Conservation (phyloP, 176 grass and related monocot species). For the Carex parvula region DNA sequence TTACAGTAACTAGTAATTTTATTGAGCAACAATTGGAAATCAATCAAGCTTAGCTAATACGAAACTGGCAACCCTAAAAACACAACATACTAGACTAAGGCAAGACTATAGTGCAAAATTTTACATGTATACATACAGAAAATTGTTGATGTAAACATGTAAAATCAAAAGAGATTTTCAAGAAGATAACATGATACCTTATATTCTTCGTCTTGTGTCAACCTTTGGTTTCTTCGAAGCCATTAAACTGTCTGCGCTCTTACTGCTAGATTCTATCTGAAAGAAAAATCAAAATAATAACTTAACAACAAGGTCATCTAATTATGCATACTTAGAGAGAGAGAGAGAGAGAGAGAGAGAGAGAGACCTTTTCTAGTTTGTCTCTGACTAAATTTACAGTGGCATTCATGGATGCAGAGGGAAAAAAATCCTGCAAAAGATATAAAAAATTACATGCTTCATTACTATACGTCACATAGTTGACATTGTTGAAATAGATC, state of each 20-base stretch:
- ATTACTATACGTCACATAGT: background rate
- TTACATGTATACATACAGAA: background rate
- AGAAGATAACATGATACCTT: slow-evolving; percentile 27
- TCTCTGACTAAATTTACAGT: slow-evolving; percentile 67
- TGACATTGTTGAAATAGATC: background rate
- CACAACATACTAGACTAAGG: background rate
- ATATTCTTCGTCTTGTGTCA: slow-evolving; percentile 69
- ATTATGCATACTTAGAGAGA: background rate
- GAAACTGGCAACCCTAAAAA: no score
- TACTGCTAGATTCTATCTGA: slow-evolving; percentile 58
- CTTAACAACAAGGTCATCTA: background rate
- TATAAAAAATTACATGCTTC: background rate
- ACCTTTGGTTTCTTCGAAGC: slow-evolving; percentile 68
- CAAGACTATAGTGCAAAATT: no score
- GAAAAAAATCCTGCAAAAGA: slow-evolving; percentile 74
- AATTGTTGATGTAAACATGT: background rate
- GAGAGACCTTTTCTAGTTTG: slow-evolving; percentile 65
- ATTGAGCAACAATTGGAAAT: no score
- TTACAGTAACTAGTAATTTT: no score
- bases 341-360: no score
- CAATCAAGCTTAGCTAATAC: no score
- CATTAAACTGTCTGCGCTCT: slow-evolving; percentile 23
- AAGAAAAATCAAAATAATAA: slow-evolving; percentile 26
- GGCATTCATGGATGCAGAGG: slow-evolving; percentile 67
- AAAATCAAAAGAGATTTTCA: background rate